Evolutionary conservation across 768 basidiomycete species (phyloP).

Genomic region (Auricularia auricula-judae): DNA sequence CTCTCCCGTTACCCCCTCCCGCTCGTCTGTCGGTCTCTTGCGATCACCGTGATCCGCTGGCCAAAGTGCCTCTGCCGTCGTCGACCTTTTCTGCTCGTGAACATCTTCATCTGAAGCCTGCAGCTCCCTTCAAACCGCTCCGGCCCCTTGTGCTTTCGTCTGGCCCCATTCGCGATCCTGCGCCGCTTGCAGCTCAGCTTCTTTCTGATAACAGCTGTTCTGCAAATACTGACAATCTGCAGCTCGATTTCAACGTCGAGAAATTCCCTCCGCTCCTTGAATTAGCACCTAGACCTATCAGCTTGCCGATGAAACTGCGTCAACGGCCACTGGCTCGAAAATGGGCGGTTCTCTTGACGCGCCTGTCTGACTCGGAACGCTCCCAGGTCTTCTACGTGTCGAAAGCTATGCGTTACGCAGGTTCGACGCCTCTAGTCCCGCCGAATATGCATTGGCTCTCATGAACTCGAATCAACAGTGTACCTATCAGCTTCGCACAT

Average conservation of each 20-base stretch:
- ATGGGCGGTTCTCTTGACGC: slow-evolving; percentile 45
- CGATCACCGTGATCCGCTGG: too few species aligned
- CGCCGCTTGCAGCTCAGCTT: slow-evolving; percentile 15
- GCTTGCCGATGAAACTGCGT: slow-evolving; percentile 45
- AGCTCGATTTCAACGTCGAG: neutral
- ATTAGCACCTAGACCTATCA: slow-evolving; percentile 21
- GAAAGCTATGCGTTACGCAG: slow-evolving; percentile 52
- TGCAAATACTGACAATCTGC: neutral
- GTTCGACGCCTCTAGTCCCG: slow-evolving; percentile 19
- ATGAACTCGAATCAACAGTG: slow-evolving; percentile 25
- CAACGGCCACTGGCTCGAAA: slow-evolving; percentile 43
- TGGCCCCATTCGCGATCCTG: slow-evolving; percentile 10
- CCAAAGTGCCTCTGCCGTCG: too few species aligned
- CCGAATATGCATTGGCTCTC: slow-evolving; percentile 3
- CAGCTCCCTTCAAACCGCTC: too few species aligned
- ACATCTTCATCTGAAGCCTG: too few species aligned
- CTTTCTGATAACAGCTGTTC: slow-evolving; percentile 7
- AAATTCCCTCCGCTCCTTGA: neutral
- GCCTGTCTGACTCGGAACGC: slow-evolving; percentile 34
- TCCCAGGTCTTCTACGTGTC: slow-evolving; percentile 41
- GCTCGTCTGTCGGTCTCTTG: too few species aligned
- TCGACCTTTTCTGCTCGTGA: too few species aligned
- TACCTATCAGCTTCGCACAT: slow-evolving; percentile 49
- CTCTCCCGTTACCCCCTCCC: too few species aligned
- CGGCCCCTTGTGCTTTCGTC: neutral